Base-by-base conservation (phyloP, 208 protist species). In the Wallacemonas sp. region DNA sequence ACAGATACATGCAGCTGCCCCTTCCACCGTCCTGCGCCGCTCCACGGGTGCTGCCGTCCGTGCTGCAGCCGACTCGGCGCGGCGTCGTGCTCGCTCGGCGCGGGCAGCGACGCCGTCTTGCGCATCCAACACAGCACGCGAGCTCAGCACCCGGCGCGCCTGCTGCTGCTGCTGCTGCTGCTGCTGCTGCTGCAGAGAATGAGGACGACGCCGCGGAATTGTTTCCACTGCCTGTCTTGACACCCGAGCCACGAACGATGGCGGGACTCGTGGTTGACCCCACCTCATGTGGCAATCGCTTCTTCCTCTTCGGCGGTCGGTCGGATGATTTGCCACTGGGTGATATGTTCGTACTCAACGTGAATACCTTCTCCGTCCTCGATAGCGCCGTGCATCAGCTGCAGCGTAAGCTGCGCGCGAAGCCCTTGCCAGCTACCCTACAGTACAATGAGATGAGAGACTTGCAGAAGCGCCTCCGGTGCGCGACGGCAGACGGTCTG, bases 301-400 rank as follows among this genome's bases (percentile, higher is more conserved):
- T 90, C 38, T 87, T 87, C 55, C 56, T 90, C 30, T 75, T 77
- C 60, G 81, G 84, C 24, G 84, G 84, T 54, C 80, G 84, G 38
- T 63, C 49, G 8, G 78, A 75, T 32, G 81, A 90, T 62, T 69
- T 77, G 8, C 62, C 78, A 26, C 71, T 66, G 41, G 80, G 76
- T 1, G 84, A 90, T 32, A 47, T 90, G 36, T 85, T 81, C 43
- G 72, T 87, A 38, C 58, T 87, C 2, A 76, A 74, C 61, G 62
- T 79, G 52, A 27, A 27, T 49, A 47, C 65, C 26, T 30, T 29
- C 17, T 66, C 61, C 6, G 26, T 32, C 0, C 49, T 68, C 2
- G 68, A 82, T 47, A 33, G 65, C 24, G 64, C 65, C 33, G 78
- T 72, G 62, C 48, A 39, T 47, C 47, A 58, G n/a, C 19, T 38